A percentile compares a stretch with the other conserved stretches of the same genome.
Evolutionary conservation across 148 eudicot genomes (phyloP).

Genomic region (Simmondsia chinensis): DNA sequence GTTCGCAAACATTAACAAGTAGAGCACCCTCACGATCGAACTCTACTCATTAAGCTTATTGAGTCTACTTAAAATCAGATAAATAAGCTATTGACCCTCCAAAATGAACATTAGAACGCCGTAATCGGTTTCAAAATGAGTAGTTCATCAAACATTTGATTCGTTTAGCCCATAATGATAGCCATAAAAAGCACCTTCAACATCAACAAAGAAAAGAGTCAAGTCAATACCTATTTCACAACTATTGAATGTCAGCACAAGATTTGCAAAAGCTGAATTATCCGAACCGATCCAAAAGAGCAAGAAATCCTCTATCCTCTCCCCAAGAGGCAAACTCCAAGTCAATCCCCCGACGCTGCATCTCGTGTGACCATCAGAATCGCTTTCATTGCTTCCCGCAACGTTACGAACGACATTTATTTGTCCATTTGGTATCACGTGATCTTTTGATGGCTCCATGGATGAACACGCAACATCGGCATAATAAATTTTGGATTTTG

Average conservation of each 20-base stretch:
- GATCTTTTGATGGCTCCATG: conserved; percentile 35
- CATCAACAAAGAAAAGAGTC: background rate
- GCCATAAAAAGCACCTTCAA: conserved; percentile 2
- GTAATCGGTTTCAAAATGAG: too few relatives aligned
- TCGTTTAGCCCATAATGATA: too few relatives aligned
- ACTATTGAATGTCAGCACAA: conserved; percentile 67
- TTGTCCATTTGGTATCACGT: conserved; percentile 13
- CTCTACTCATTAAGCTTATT: too few relatives aligned
- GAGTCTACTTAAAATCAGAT: too few relatives aligned
- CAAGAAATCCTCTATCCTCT: conserved; percentile 56
- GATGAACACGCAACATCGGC: conserved; percentile 52
- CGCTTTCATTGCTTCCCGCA: conserved; percentile 15
- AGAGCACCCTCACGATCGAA: too few relatives aligned
- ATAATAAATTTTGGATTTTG: conserved; percentile 26
- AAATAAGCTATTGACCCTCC: too few relatives aligned
- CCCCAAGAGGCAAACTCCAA: conserved; percentile 52
- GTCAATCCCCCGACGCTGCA: conserved; percentile 69
- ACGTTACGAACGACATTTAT: conserved; percentile 10
- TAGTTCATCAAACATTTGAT: too few relatives aligned
- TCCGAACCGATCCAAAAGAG: conserved; percentile 80
- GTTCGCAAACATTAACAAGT: too few relatives aligned
- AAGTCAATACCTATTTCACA: conserved; percentile 83
- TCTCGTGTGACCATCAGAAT: conserved; percentile 15
- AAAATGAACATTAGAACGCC: too few relatives aligned
- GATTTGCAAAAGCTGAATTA: conserved; percentile 76